A percentile compares a stretch with the other conserved stretches of the same genome.
These are phyloP conservation scores for Gossypium longicalyx DNA, from an alignment of 345 rosid genomes.

Conservation along the genomic window DNA sequence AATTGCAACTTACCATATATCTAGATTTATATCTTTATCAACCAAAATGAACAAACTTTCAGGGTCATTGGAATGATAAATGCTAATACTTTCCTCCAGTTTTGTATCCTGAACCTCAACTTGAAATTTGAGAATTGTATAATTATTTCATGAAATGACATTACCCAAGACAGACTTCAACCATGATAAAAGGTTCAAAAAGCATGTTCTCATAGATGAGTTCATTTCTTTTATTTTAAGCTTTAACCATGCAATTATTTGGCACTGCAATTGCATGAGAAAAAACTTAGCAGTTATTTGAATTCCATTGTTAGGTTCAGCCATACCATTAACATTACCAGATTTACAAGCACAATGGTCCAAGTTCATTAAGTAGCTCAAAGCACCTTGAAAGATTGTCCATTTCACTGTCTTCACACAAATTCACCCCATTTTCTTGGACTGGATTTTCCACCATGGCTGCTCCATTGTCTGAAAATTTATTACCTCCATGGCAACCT, in stretches of 20 bases:
- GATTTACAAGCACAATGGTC: not conserved
- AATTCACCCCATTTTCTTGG: not conserved
- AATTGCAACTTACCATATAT: too few relatives aligned
- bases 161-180: not conserved
- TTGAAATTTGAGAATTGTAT: too few relatives aligned
- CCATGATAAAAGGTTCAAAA: not conserved
- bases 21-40: too few relatives aligned
- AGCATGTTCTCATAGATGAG: not conserved
- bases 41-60: too few relatives aligned
- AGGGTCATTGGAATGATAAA: not conserved
- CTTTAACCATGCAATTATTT: not conserved
- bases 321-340: not conserved
- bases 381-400: not conserved
- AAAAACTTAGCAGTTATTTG: too few relatives aligned
- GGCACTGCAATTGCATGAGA: not conserved
- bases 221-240: not conserved
- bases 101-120: not conserved
- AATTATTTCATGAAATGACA: not conserved
- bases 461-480: not conserved
- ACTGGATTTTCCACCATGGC: not conserved
- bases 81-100: not conserved
- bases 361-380: not conserved
- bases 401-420: not conserved
- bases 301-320: too few relatives aligned
- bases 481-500: not conserved